phyloP scores from a whole-genome alignment of 2,329 filamentous ascomycete genomes.

The Ophiostoma novo-ulmi region DNA sequence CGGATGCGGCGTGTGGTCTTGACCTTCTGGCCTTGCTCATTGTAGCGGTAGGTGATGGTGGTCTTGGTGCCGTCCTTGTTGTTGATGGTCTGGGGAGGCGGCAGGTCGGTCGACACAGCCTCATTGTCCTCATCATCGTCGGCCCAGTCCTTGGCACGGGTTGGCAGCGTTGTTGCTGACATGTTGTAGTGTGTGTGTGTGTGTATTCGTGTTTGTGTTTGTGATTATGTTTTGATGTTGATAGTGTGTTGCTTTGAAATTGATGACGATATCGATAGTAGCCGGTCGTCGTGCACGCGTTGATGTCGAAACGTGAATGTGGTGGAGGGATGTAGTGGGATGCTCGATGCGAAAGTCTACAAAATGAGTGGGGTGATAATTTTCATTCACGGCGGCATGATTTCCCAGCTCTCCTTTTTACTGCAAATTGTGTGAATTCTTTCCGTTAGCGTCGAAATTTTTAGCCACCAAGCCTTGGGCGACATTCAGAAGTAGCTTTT shows the following conservation, averaged over 20 bases:
- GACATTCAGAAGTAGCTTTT: background rate
- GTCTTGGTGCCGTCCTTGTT: constrained; percentile 99
- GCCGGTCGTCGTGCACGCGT: background rate
- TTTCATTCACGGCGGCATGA: constrained; percentile 9
- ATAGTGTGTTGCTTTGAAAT: background rate
- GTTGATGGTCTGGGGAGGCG: constrained; percentile 78
- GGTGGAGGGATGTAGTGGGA: constrained; percentile 16
- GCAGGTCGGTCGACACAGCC: constrained; percentile 60
- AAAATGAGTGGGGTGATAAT: constrained; percentile 11
- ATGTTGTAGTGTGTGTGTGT: constrained; percentile 20
- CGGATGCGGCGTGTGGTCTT: constrained; percentile 96
- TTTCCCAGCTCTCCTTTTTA: constrained; percentile 4
- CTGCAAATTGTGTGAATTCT: constrained; percentile 20
- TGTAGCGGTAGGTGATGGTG: constrained; percentile 80
- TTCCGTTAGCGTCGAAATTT: constrained; percentile 25
- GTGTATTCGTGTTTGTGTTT: constrained; percentile 1
- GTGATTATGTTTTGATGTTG: background rate
- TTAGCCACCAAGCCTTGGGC: constrained; percentile 26
- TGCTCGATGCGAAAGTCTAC: background rate
- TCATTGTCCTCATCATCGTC: constrained; percentile 89
- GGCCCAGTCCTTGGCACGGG: constrained; percentile 69
- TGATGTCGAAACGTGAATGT: constrained; percentile 5
- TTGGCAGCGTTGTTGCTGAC: constrained; percentile 26
- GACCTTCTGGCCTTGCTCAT: constrained; percentile 91
- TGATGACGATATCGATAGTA: background rate